phyloP scores from a whole-genome alignment of 495 filamentous ascomycete species.

The Podospora bellae-mahoneyi region DNA sequence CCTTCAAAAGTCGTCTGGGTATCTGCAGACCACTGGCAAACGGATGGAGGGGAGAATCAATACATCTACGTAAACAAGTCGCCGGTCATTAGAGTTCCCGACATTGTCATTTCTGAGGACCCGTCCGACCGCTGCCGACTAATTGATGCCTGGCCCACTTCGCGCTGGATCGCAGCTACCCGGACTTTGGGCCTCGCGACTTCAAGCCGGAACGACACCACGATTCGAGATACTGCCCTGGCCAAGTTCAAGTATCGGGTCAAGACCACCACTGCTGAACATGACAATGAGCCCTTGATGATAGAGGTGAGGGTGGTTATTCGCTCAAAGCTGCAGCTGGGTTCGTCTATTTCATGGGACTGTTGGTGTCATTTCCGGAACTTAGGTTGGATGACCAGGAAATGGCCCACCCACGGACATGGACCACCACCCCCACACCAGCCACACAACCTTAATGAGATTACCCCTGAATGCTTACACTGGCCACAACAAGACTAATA shows the following conservation, averaged over 20 bases:
- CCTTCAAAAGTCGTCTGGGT: neutral
- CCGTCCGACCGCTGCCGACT: neutral
- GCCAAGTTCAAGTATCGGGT: neutral
- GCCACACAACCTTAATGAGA: too few relatives aligned
- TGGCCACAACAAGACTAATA: too few relatives aligned
- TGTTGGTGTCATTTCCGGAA: conserved; percentile 4
- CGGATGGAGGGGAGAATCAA: neutral
- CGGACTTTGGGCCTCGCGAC: neutral
- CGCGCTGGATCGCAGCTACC: neutral
- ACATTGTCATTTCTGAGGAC: neutral
- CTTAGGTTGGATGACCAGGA: too few relatives aligned
- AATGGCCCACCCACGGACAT: too few relatives aligned
- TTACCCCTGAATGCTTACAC: too few relatives aligned
- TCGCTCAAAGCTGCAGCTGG: neutral
- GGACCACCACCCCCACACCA: too few relatives aligned
- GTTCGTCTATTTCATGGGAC: neutral
- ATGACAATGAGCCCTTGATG: neutral
- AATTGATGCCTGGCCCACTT: neutral
- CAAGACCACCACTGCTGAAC: neutral
- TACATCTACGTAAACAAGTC: conserved; percentile 5
- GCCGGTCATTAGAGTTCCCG: neutral
- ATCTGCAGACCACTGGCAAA: neutral
- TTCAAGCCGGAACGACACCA: neutral
- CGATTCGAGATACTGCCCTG: neutral
- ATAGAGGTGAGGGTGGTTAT: neutral